Conservation (phyloP, 2,329 filamentous ascomycete species). For the Fusarium agapanthi region DNA sequence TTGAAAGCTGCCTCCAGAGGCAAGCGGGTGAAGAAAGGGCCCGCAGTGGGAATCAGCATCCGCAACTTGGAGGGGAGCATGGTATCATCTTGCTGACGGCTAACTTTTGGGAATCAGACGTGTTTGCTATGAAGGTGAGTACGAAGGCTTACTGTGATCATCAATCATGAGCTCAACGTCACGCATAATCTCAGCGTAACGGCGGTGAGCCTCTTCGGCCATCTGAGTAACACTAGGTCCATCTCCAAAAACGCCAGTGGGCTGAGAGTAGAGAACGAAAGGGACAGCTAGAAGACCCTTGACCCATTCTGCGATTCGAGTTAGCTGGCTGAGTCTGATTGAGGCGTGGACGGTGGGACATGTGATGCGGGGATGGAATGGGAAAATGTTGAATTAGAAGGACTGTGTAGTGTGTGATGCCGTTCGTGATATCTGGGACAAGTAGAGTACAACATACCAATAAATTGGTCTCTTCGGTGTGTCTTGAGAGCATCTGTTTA, state of each 20-base stretch:
- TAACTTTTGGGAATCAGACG: slow-evolving; percentile 60
- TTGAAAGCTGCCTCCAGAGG: slow-evolving; percentile 90
- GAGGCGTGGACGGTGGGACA: background rate
- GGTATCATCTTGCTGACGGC: slow-evolving; percentile 71
- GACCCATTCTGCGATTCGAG: slow-evolving; percentile 81
- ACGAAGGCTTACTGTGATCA: slow-evolving; percentile 75
- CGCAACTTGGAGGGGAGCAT: slow-evolving; percentile 87
- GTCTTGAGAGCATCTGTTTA: slow-evolving; percentile 74
- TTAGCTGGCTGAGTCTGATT: slow-evolving; percentile 5
- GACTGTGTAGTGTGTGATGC: background rate
- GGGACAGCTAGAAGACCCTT: slow-evolving; percentile 93
- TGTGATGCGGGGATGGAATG: background rate
- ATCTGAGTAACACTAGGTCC: slow-evolving; percentile 73
- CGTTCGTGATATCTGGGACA: background rate
- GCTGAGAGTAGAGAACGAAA: slow-evolving; percentile 95
- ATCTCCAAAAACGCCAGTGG: slow-evolving; percentile 83
- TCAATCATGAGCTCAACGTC: slow-evolving; percentile 93
- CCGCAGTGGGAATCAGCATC: slow-evolving; percentile 88
- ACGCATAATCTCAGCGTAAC: slow-evolving; percentile 94
- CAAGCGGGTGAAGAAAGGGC: slow-evolving; percentile 91
- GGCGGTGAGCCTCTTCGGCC: slow-evolving; percentile 81
- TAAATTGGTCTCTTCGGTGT: slow-evolving; percentile 89
- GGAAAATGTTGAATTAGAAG: background rate
- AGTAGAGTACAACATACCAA: slow-evolving; percentile 59
- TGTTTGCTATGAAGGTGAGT: background rate